Conservation (phyloP, 2,329 filamentous ascomycete species). For the Monilinia laxa region DNA sequence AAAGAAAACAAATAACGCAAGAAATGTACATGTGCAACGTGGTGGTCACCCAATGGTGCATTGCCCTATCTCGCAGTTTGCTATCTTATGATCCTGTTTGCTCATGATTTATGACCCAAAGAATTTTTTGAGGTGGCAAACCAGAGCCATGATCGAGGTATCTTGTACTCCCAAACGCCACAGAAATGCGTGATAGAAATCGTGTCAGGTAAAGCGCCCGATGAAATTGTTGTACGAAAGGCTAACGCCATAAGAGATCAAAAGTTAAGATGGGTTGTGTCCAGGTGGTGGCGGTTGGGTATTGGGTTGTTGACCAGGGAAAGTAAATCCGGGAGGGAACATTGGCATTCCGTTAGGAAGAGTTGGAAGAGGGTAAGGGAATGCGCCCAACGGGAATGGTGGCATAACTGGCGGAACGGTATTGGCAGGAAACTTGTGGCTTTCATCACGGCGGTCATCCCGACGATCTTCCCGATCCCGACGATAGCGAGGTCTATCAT, state of each 20-base stretch:
- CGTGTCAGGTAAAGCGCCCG: background rate
- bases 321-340: constrained; percentile 50
- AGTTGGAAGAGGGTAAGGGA: constrained; percentile 46
- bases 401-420: constrained; percentile 34
- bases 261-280: constrained; percentile 28
- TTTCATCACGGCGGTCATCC: constrained; percentile 26
- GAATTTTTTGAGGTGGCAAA: constrained; percentile 10
- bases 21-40: background rate
- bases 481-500: constrained; percentile 34
- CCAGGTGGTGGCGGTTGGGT: constrained; percentile 36
- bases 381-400: constrained; percentile 28
- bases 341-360: constrained; percentile 52
- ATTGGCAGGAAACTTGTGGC: constrained; percentile 27
- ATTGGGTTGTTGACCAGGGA: constrained; percentile 30
- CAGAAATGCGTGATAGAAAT: constrained; percentile 17
- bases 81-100: constrained; percentile 21
- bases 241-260: background rate
- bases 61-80: constrained; percentile 1
- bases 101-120: constrained; percentile 6
- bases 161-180: constrained; percentile 23
- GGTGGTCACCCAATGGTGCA: background rate
- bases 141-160: constrained; percentile 16
- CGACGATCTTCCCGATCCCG: constrained; percentile 28
- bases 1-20: constrained; percentile 3
- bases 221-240: constrained; percentile 4